phyloP scores from a whole-genome alignment of 2,329 filamentous ascomycete species.

The Setomelanomma holmii region DNA sequence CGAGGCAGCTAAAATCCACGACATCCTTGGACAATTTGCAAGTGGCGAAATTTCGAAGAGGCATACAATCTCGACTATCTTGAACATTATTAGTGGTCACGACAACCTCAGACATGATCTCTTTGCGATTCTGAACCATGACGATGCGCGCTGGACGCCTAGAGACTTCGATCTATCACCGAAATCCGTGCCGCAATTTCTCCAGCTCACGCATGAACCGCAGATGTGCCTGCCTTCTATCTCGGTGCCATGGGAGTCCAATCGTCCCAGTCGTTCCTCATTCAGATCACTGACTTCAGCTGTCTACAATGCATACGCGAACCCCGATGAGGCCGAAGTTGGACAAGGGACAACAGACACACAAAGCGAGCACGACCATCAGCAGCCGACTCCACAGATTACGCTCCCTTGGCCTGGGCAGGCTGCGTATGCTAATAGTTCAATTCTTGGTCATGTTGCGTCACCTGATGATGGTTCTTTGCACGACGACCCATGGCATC shows the following conservation, averaged over 20 bases:
- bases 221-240: constrained; percentile 27
- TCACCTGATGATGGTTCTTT: too few relatives aligned
- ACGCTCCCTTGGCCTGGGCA: too few relatives aligned
- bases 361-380: too few relatives aligned
- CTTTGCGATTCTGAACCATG: constrained; percentile 28
- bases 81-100: constrained; percentile 22
- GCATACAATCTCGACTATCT: constrained; percentile 25
- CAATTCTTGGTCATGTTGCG: too few relatives aligned
- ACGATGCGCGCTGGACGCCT: constrained; percentile 27
- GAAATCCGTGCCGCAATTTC: constrained; percentile 21
- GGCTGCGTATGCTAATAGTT: too few relatives aligned
- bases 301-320: constrained; percentile 1
- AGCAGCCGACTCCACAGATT: too few relatives aligned
- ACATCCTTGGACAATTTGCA: constrained; percentile 26
- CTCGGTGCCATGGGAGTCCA: constrained; percentile 17
- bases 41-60: constrained; percentile 27
- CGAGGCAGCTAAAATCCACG: constrained; percentile 12
- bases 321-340: not conserved
- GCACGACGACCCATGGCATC: too few relatives aligned
- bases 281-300: not conserved
- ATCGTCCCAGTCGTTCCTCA: not conserved
- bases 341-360: too few relatives aligned
- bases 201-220: constrained; percentile 35
- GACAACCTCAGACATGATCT: constrained; percentile 32
- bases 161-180: constrained; percentile 23